These are phyloP conservation scores for Cyberlindnera veronae DNA, from an alignment of 805 yeast species.

Conservation along the genomic window DNA sequence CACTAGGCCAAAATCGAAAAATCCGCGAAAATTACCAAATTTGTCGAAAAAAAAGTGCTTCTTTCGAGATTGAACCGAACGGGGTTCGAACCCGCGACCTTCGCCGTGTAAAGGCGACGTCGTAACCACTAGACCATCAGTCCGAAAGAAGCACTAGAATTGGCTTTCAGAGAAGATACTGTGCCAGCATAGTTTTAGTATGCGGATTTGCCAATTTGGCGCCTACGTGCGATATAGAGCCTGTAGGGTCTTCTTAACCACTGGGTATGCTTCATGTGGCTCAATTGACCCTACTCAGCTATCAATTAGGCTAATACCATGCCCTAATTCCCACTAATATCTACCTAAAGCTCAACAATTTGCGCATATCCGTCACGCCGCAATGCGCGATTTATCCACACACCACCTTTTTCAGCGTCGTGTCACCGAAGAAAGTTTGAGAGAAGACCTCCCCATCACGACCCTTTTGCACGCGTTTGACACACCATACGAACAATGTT, in stretches of 20 bases:
- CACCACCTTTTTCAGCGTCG: neutral
- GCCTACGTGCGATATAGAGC: neutral
- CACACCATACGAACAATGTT: slow-evolving; percentile 46
- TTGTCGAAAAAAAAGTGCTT: neutral
- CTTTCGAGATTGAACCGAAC: slow-evolving; percentile 21
- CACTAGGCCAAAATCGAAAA: no score
- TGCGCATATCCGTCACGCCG: neutral
- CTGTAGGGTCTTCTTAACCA: neutral
- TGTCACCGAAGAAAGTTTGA: neutral
- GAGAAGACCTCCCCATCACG: neutral
- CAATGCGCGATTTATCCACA: neutral
- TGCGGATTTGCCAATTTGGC: neutral
- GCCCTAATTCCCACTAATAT: no score
- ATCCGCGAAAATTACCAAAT: no score
- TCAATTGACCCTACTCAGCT: no score
- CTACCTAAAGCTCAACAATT: neutral
- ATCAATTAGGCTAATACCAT: no score
- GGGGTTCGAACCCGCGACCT: slow-evolving; percentile 28
- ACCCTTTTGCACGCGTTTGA: neutral
- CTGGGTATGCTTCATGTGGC: no score
- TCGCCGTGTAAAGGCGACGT: slow-evolving; percentile 27
- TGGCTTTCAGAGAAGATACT: slow-evolving; percentile 2
- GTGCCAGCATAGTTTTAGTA: neutral
- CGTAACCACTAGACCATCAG: slow-evolving; percentile 27
- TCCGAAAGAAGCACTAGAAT: slow-evolving; percentile 14